A percentile compares a stretch with the other conserved stretches of the same genome.
Evolutionary conservation across 108 stramenopile genomes (phyloP).

Genomic region (Pelagomonas calceolata): DNA sequence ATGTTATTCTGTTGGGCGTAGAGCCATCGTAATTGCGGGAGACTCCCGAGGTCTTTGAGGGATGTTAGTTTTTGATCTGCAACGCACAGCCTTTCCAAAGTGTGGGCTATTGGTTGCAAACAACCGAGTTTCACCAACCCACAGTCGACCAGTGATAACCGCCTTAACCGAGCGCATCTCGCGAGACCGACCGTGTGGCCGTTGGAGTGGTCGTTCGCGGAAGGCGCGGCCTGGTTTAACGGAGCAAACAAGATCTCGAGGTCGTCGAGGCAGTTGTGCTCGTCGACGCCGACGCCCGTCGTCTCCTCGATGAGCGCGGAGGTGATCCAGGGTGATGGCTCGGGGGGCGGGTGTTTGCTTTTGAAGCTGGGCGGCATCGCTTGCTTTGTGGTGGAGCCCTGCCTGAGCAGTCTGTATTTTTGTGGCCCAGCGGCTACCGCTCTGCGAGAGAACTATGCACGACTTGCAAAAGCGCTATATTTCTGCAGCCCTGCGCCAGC

Average conservation of each 20-base stretch:
- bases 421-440: too few species aligned
- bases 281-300: conserved; percentile 4
- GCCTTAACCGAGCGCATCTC: conserved; percentile 22
- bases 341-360: too few species aligned
- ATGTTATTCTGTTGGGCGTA: conserved; percentile 38
- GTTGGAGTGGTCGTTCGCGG: background rate
- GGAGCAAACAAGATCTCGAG: conserved; percentile 35
- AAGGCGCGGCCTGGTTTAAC: background rate
- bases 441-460: too few species aligned
- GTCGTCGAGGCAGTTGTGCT: conserved; percentile 27
- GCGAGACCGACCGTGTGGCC: conserved; percentile 5
- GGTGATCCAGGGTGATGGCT: background rate
- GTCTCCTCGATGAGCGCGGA: background rate
- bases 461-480: too few species aligned
- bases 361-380: too few species aligned
- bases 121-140: conserved; percentile 30
- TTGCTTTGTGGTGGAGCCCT: too few species aligned
- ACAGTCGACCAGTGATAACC: conserved; percentile 36
- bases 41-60: conserved; percentile 21
- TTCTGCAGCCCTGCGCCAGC: too few species aligned
- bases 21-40: conserved; percentile 42
- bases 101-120: conserved; percentile 23
- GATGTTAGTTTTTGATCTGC: conserved; percentile 26
- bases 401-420: too few species aligned
- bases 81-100: conserved; percentile 30